Base-by-base conservation (phyloP, 495 filamentous ascomycete species). In the Hamigera avellanea region DNA sequence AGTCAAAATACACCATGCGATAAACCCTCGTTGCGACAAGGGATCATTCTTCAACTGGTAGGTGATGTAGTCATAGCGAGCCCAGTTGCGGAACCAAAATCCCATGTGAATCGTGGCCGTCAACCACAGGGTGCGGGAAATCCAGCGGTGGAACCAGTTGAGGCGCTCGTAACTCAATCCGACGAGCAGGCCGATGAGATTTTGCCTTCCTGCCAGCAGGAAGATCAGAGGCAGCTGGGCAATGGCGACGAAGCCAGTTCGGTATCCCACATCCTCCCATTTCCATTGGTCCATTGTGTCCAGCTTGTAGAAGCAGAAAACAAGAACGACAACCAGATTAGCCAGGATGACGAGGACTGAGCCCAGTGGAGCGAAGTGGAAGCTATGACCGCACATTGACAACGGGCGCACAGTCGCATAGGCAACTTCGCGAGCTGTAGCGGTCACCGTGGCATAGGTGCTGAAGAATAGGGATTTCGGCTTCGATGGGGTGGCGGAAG, bases 71-170 rank as follows among this genome's bases (percentile, higher is more conserved):
- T 82, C 63, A 36, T 71, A 75, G 10, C 67, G 66, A 7, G 59
- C 69, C 80, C 83, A 93, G 26, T 74, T 69, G 9, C 66, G 55
- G 40, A 80, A 77, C 56, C 81, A 91, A 46, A 81, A 78, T 23
- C 67, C 75, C 43, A 83, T 72, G 46, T 93, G 86, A 6, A 89
- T 69, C 1, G 81, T 80, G 0, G 73, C 73, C 0, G 80, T 86
- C 13, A 89, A 54, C 36, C 86, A 77, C 47, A 91, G 65, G 25
- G 74, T 82, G 13, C 86, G 73, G 1, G 80, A 72, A 9, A 77
- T 72, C 83, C 86, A 89, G 39, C 85, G 69, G 49, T 93, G 86
- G 35, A 86, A 68, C 85, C 83, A 88, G 47, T 88, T 89, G 33
- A 93, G 53, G 12, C 79, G 66, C 57, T 86, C 80, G 41, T 91